Conservation (phyloP, 176 grass and related monocot genomes). For the Bonia amplexicaulis region DNA sequence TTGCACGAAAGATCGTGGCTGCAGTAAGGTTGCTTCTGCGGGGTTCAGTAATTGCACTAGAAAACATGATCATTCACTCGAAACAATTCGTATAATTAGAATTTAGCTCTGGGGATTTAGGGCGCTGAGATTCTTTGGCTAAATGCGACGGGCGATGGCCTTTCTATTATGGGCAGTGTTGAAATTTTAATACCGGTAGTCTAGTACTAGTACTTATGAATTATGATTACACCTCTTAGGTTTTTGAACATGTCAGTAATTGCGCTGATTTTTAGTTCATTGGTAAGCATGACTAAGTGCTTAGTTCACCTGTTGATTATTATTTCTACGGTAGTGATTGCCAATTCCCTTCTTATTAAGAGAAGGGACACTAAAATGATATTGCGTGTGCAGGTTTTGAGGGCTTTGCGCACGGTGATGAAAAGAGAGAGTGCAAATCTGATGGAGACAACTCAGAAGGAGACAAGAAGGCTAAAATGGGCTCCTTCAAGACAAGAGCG, state of each 20-base stretch:
- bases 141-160: neutral
- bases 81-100: neutral
- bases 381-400: constrained; percentile 41
- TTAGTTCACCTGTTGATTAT: neutral
- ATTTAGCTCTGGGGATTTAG: neutral
- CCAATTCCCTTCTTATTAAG: neutral
- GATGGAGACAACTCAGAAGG: constrained; percentile 68
- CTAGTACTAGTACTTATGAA: neutral
- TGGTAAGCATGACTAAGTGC: neutral
- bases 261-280: neutral
- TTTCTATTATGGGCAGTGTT: neutral
- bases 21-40: neutral
- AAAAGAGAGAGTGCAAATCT: constrained; percentile 53
- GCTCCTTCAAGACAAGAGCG: constrained; percentile 75
- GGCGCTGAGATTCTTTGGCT: neutral
- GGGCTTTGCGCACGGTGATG: constrained; percentile 31
- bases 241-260: neutral
- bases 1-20: neutral
- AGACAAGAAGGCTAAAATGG: constrained; percentile 58
- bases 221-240: neutral
- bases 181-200: neutral
- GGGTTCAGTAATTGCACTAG: neutral
- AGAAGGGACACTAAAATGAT: constrained; percentile 9
- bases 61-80: neutral
- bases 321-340: neutral